Percentiles rank a stretch among this genome's conserved stretches.
phyloP scores from a whole-genome alignment of 345 rosid genomes.

The Passiflora organensis region DNA sequence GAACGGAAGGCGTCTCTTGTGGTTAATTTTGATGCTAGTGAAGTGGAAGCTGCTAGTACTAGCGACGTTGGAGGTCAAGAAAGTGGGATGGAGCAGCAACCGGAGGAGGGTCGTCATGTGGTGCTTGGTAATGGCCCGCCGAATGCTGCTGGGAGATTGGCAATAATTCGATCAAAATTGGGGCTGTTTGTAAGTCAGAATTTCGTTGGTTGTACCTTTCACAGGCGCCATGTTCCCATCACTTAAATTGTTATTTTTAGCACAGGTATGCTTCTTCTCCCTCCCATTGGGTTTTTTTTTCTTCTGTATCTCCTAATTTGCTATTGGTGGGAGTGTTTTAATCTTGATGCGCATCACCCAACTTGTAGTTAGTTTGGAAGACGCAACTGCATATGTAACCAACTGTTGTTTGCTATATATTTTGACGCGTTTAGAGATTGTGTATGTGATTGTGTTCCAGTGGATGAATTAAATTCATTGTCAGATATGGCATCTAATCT shows the following conservation, averaged over 20 bases:
- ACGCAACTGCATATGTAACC: too few relatives aligned
- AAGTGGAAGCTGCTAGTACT: slow-evolving; percentile 41
- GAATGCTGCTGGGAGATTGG: slow-evolving; percentile 44
- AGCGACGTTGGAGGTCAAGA: slow-evolving; percentile 43
- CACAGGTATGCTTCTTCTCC: not conserved
- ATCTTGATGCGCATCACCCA: too few relatives aligned
- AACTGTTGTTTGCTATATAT: too few relatives aligned
- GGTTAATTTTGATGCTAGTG: slow-evolving; percentile 57
- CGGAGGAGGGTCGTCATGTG: slow-evolving; percentile 20
- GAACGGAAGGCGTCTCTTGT: slow-evolving; percentile 45
- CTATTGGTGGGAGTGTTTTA: too few relatives aligned
- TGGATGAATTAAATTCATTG: too few relatives aligned
- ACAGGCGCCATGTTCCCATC: slow-evolving; percentile 31
- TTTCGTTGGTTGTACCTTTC: slow-evolving; percentile 47
- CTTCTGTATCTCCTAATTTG: too few relatives aligned
- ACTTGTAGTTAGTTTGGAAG: too few relatives aligned
- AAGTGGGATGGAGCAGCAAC: slow-evolving; percentile 33
- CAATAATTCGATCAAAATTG: slow-evolving; percentile 42
- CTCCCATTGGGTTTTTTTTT: not conserved
- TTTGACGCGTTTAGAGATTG: too few relatives aligned
- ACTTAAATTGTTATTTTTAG: not conserved
- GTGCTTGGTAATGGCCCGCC: slow-evolving; percentile 31
- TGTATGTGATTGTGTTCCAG: too few relatives aligned
- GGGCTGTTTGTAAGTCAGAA: slow-evolving; percentile 64
- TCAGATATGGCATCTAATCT: too few relatives aligned